Base-by-base conservation (phyloP, 805 yeast species). In the Metschnikowia gruessii region DNA sequence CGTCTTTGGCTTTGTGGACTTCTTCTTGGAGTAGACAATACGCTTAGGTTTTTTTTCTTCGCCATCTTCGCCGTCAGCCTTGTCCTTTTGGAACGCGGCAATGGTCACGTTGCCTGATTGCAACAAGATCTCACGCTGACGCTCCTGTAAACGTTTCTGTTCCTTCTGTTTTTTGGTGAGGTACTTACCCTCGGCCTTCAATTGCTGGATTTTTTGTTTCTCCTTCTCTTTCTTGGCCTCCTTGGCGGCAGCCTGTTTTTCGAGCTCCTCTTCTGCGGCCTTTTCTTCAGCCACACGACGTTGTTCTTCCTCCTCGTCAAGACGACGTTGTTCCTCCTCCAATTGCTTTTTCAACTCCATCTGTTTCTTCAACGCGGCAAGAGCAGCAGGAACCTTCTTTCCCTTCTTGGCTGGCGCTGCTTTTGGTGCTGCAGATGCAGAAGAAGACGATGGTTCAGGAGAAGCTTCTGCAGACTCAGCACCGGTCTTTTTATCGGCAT, bases 151-250 rank as follows among this genome's bases (percentile, higher is more conserved):
- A 44, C 83, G 87, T 72, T 87, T 87, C 65, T 90, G 96, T 68
- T 90, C 96, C 70, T 87, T 89, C 76, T 94, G 99, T 64, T 91
- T 92, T 74, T 88, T 94, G 49, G 97, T 87, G 63, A 94, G 72
- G 45, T 84, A 82, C 64, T 94, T 94, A 62, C 99, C 99, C 70
- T 92, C 97, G 30, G 97, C 94, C 70, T 87, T 88, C 65, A 94
- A 81, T 70, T 88, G 92, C 60, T 94, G 99, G 56, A 80, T 85
- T 75, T 86, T 90, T 49, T 79, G 77, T 69, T 79, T 85, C 61
- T 92, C 97, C 64, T 81, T 87, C 68, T 94, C 99, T 60, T 83
- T 88, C 79, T 87, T 92, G 11, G 74, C 76, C 33, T 71, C 77
- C 57, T 69, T 74, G 46, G 76, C 80, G 32, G 79, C 82, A 56